Evolutionary conservation across 2,329 filamentous ascomycete species (phyloP).

Genomic region (Alternaria ventricosa): DNA sequence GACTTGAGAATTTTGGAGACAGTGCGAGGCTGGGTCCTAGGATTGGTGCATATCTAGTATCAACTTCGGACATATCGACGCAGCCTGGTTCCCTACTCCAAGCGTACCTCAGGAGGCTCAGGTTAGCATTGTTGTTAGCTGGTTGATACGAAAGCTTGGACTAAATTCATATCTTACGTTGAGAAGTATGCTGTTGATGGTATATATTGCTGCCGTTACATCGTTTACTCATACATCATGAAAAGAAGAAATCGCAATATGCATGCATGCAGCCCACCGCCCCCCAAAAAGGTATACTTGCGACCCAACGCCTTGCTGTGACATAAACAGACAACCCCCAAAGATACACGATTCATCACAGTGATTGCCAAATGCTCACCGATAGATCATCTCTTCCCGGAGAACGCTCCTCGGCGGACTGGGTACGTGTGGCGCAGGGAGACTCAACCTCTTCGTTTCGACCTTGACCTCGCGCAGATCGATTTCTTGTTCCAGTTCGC

Average conservation of each 20-base stretch:
- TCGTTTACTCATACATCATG: not conserved
- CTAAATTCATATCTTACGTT: too few relatives aligned
- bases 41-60: not conserved
- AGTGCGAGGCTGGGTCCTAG: not conserved
- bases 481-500: conserved; percentile 40
- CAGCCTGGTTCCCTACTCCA: not conserved
- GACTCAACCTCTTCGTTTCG: conserved; percentile 23
- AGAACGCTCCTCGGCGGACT: conserved; percentile 17
- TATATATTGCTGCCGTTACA: not conserved
- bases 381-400: conserved; percentile 27
- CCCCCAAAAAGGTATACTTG: not conserved
- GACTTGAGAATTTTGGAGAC: not conserved
- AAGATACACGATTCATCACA: not conserved
- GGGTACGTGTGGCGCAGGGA: conserved; percentile 25
- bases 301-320: not conserved
- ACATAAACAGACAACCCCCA: not conserved
- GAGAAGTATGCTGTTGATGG: not conserved
- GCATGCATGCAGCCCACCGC: not conserved
- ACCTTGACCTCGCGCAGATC: conserved; percentile 39
- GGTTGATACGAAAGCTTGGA: not conserved
- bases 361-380: conserved; percentile 1
- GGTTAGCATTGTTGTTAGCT: not conserved
- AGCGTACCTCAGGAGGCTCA: not conserved
- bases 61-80: not conserved
- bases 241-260: not conserved